Evolutionary conservation across 2,329 filamentous ascomycete genomes (phyloP).

Genomic region (Rugonectria rugulosa): DNA sequence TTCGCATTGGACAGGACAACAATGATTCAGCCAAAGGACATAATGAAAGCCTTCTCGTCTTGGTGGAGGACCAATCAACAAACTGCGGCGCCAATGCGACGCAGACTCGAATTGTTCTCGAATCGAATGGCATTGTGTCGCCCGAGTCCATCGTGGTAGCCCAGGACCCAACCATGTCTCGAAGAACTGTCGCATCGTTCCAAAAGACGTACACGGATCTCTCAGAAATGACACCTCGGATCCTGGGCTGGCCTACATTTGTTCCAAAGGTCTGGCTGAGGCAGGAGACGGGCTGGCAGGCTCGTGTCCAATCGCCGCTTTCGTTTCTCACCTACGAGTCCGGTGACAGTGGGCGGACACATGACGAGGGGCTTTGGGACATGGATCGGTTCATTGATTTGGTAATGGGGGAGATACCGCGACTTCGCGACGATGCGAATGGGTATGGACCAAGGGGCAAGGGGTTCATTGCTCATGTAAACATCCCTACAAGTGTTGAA

Average conservation of each 20-base stretch:
- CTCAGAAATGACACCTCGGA: not conserved
- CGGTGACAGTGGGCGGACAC: not conserved
- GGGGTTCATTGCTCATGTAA: slow-evolving; percentile 30
- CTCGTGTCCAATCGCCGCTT: not conserved
- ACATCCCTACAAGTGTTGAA: slow-evolving; percentile 20
- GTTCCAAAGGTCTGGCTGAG: slow-evolving; percentile 15
- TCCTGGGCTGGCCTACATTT: slow-evolving; percentile 32
- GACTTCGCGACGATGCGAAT: slow-evolving; percentile 29
- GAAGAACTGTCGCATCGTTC: slow-evolving; percentile 30
- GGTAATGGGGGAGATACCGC: slow-evolving; percentile 31
- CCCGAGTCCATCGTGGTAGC: slow-evolving; percentile 30
- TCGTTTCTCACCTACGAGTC: slow-evolving; percentile 17
- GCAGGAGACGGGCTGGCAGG: not conserved
- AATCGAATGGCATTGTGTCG: slow-evolving; percentile 23
- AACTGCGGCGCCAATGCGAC: slow-evolving; percentile 33
- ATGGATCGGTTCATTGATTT: slow-evolving; percentile 32
- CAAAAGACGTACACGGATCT: slow-evolving; percentile 22
- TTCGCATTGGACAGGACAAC: not conserved
- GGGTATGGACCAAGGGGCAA: slow-evolving; percentile 32
- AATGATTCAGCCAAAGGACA: not conserved
- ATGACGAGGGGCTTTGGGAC: slow-evolving; percentile 16
- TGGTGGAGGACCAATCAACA: slow-evolving; percentile 32
- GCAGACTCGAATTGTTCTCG: slow-evolving; percentile 27
- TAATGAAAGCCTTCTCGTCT: slow-evolving; percentile 3
- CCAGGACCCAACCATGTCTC: slow-evolving; percentile 33